Evolutionary conservation across 1,284 basidiomycete species (phyloP).

Genomic region (Earliella scabrosa): DNA sequence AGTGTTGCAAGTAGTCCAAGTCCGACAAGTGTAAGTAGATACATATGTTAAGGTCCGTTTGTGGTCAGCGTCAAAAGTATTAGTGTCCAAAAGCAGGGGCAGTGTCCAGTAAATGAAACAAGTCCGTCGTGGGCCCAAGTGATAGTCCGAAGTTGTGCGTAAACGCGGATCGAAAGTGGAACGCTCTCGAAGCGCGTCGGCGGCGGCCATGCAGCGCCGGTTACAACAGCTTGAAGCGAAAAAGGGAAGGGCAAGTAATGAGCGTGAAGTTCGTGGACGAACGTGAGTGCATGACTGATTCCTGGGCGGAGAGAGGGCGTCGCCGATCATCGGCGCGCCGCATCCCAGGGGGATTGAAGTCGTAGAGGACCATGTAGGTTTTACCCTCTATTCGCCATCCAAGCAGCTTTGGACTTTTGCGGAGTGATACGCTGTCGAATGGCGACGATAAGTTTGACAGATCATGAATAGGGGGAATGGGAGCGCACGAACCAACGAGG

Average conservation of each 20-base stretch:
- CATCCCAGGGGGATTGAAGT: slow-evolving; percentile 4
- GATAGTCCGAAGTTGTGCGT: slow-evolving; percentile 16
- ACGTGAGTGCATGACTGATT: slow-evolving; percentile 27
- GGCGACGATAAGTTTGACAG: background rate
- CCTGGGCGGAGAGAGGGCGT: slow-evolving; percentile 3
- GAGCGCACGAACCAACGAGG: slow-evolving; percentile 50
- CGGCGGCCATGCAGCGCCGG: slow-evolving; percentile 23
- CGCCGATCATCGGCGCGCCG: background rate
- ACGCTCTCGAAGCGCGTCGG: slow-evolving; percentile 19
- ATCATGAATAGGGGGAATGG: background rate
- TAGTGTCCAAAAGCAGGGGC: slow-evolving; percentile 6
- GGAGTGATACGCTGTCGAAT: slow-evolving; percentile 39
- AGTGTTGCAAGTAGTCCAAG: slow-evolving; percentile 21
- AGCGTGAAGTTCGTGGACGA: slow-evolving; percentile 29
- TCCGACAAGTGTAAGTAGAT: slow-evolving; percentile 22
- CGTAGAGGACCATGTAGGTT: slow-evolving; percentile 11
- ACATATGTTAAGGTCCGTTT: slow-evolving; percentile 18
- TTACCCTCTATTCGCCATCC: slow-evolving; percentile 31
- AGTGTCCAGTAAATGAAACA: slow-evolving; percentile 15
- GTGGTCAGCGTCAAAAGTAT: slow-evolving; percentile 4
- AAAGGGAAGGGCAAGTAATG: slow-evolving; percentile 9
- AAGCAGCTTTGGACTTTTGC: slow-evolving; percentile 44
- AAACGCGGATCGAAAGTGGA: slow-evolving; percentile 18
- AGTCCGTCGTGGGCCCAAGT: slow-evolving; percentile 20
- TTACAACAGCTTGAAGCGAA: slow-evolving; percentile 17